Percentiles rank a stretch among this genome's conserved stretches.
Conservation (phyloP, 129 eudicot species). For the Silybum marianum region DNA sequence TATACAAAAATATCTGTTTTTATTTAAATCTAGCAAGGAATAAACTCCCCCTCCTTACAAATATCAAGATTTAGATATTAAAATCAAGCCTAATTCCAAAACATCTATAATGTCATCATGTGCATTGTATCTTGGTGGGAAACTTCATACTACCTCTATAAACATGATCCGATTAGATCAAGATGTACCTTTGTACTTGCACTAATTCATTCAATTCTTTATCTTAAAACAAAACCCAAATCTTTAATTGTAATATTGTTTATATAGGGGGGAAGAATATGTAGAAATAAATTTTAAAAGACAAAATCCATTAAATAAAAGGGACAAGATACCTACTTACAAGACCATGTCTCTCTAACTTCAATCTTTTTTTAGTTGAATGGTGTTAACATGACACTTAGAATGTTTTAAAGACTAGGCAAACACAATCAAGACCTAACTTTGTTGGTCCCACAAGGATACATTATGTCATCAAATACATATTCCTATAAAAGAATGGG, state of each 20-base stretch:
- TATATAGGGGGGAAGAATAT: slow-evolving; percentile 45
- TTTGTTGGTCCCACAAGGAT: slow-evolving; percentile 30
- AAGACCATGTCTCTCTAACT: slow-evolving; percentile 34
- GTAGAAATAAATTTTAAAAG: slow-evolving; percentile 10
- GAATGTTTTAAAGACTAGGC: slow-evolving; percentile 32
- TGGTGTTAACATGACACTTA: slow-evolving; percentile 20
- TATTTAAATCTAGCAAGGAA: not conserved
- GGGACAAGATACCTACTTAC: slow-evolving; percentile 46
- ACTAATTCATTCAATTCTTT: slow-evolving; percentile 17
- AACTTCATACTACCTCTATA: slow-evolving; percentile 30
- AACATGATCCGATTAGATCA: slow-evolving; percentile 31
- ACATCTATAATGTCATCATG: slow-evolving; percentile 22
- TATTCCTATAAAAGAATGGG: slow-evolving; percentile 5
- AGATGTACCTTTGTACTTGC: slow-evolving; percentile 41
- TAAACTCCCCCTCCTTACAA: not conserved
- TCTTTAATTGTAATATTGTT: slow-evolving; percentile 23
- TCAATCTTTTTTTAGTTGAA: slow-evolving; percentile 26
- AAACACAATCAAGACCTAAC: slow-evolving; percentile 37
- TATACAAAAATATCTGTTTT: not conserved
- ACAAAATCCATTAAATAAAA: slow-evolving; percentile 28
- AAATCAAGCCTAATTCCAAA: not conserved
- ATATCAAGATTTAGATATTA: not conserved
- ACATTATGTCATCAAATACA: slow-evolving; percentile 18
- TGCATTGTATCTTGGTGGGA: slow-evolving; percentile 38
- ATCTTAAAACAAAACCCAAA: slow-evolving; percentile 17